phyloP scores from a whole-genome alignment of 192 early-diverging fungal species.

The Coemansia sp. region DNA sequence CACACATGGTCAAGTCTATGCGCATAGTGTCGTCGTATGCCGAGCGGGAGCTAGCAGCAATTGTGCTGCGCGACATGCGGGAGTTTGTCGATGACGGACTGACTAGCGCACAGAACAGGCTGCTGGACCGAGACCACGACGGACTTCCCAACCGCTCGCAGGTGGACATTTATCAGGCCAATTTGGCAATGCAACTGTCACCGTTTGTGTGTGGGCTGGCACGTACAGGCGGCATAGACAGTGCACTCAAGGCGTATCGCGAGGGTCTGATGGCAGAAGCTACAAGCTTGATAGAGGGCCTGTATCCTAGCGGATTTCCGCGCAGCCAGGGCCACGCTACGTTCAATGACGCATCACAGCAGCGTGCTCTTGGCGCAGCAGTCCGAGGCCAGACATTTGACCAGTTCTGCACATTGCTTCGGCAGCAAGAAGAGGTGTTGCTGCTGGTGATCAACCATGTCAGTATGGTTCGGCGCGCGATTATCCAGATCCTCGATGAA shows the following conservation, averaged over 20 bases:
- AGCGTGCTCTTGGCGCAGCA: constrained; percentile 54
- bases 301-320: constrained; percentile 50
- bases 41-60: constrained; percentile 46
- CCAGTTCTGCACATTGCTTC: constrained; percentile 75
- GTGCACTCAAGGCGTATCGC: constrained; percentile 73
- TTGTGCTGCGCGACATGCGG: constrained; percentile 53
- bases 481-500: constrained; percentile 64
- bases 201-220: constrained; percentile 80
- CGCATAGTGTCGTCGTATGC: constrained; percentile 18
- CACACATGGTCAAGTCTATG: constrained; percentile 25
- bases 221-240: constrained; percentile 65
- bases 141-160: constrained; percentile 24
- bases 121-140: constrained; percentile 8
- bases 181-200: constrained; percentile 56
- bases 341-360: constrained; percentile 40
- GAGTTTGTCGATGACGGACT: constrained; percentile 52
- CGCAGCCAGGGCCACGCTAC: constrained; percentile 39
- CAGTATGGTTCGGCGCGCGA: constrained; percentile 69
- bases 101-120: constrained; percentile 15
- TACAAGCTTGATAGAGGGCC: constrained; percentile 73
- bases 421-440: constrained; percentile 73
- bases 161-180: constrained; percentile 52
- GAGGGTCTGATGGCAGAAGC: constrained; percentile 75
- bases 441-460: constrained; percentile 73
- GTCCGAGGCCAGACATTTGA: constrained; percentile 83